These are phyloP conservation scores for Cephalotrichum gorgonifer DNA, from an alignment of 2,329 filamentous ascomycete genomes.

Conservation along the genomic window DNA sequence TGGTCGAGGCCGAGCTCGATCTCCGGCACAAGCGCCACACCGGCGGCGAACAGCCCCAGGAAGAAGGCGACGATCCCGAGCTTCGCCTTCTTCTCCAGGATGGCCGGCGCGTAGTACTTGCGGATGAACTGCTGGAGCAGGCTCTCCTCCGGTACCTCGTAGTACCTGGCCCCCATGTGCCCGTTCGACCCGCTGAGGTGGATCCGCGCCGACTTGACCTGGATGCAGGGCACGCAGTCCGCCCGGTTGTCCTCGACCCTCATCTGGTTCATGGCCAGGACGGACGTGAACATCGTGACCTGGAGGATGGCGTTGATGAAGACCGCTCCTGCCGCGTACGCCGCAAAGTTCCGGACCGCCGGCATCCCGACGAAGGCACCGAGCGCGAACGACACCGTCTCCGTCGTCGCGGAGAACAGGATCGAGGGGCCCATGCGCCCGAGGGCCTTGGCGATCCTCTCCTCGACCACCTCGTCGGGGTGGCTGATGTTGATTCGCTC, in stretches of 20 bases:
- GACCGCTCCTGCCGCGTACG: conserved; percentile 91
- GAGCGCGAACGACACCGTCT: conserved; percentile 86
- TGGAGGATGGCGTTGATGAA: conserved; percentile 96
- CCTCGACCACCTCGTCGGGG: conserved; percentile 77
- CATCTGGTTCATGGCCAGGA: conserved; percentile 82
- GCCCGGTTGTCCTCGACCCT: conserved; percentile 81
- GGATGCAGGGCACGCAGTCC: conserved; percentile 86
- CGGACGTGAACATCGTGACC: conserved; percentile 92
- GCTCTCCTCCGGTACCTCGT: conserved; percentile 76
- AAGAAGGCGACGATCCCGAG: conserved; percentile 68
- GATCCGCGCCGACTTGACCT: conserved; percentile 62
- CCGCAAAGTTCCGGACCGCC: conserved; percentile 91
- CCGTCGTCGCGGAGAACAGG: conserved; percentile 84
- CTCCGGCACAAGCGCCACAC: conserved; percentile 72
- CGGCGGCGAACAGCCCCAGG: conserved; percentile 76
- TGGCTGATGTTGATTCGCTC: conserved; percentile 89
- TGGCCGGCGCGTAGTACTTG: conserved; percentile 72
- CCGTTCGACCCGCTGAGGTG: conserved; percentile 52
- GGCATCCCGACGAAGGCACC: conserved; percentile 96
- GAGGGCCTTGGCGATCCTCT: conserved; percentile 77
- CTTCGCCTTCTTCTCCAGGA: conserved; percentile 76
- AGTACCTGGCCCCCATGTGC: conserved; percentile 45
- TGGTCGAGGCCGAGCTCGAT: conserved; percentile 87
- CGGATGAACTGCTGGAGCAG: conserved; percentile 79
- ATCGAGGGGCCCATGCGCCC: conserved; percentile 96